Evolutionary conservation across 1,284 basidiomycete species (phyloP).

Genomic region (Ustanciosporium gigantosporum): DNA sequence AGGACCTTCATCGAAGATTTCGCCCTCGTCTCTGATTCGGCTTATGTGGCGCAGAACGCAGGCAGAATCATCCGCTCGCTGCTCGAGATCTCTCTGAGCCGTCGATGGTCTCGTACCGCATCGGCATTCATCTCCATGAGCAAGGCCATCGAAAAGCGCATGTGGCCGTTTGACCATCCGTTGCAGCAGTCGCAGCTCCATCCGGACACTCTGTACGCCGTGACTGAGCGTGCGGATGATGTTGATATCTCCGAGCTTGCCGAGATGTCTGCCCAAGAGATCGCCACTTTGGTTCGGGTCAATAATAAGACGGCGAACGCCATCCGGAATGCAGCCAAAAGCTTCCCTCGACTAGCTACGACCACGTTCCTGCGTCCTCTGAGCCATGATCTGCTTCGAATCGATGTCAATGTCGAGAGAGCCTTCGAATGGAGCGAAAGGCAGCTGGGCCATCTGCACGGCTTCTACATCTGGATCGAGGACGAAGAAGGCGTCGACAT

Average conservation of each 20-base stretch:
- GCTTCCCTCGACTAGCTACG: constrained; percentile 80
- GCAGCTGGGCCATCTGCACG: constrained; percentile 76
- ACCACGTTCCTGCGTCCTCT: constrained; percentile 72
- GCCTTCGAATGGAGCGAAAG: constrained; percentile 83
- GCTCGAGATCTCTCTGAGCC: constrained; percentile 88
- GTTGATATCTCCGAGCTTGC: constrained; percentile 78
- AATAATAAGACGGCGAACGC: constrained; percentile 84
- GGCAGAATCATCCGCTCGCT: constrained; percentile 91
- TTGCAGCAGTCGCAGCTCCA: constrained; percentile 71
- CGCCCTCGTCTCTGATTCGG: constrained; percentile 91
- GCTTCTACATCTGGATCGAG: constrained; percentile 96
- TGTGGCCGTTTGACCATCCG: constrained; percentile 97
- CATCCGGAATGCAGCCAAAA: constrained; percentile 77
- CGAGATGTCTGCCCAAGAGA: constrained; percentile 71
- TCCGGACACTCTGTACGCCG: constrained; percentile 72
- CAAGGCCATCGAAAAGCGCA: constrained; percentile 72
- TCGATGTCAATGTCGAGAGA: constrained; percentile 71
- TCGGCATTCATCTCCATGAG: constrained; percentile 84
- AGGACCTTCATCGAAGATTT: constrained; percentile 84
- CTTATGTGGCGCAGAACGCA: constrained; percentile 79
- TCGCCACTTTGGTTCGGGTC: constrained; percentile 82
- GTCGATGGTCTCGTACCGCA: constrained; percentile 84
- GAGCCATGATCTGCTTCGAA: constrained; percentile 79
- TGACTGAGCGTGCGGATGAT: constrained; percentile 83
- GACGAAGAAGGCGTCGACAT: constrained; percentile 78